These are phyloP conservation scores for Liriodendron chinense DNA, from an alignment of 164 flowering plant species.

Conservation along the genomic window DNA sequence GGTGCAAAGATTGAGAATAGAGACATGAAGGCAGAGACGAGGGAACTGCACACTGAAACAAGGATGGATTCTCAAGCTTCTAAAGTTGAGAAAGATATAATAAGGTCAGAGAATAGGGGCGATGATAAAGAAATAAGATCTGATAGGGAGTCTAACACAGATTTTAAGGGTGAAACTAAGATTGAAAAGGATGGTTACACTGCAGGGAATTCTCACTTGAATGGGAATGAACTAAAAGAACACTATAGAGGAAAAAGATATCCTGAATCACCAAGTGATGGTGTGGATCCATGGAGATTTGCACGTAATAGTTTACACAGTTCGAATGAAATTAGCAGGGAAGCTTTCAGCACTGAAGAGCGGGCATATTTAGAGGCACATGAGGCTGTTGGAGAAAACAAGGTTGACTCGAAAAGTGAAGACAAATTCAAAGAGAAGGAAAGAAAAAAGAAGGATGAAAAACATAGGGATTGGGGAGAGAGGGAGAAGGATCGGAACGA, in stretches of 20 bases:
- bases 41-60: conserved; percentile 41
- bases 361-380: conserved; percentile 42
- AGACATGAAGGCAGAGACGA: conserved; percentile 41
- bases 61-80: conserved; percentile 45
- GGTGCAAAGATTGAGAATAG: conserved; percentile 53
- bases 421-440: conserved; percentile 83
- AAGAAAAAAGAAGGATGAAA: conserved; percentile 74
- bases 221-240: conserved; percentile 54
- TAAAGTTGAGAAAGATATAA: conserved; percentile 48
- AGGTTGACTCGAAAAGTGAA: conserved; percentile 61
- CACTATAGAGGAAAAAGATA: conserved; percentile 54
- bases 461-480: conserved; percentile 74
- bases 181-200: conserved; percentile 42
- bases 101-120: conserved; percentile 38
- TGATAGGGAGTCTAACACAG: conserved; percentile 48
- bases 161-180: conserved; percentile 49
- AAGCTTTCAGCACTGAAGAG: conserved; percentile 32
- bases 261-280: conserved; percentile 41
- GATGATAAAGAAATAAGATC: conserved; percentile 55
- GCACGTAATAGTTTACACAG: conserved; percentile 37
- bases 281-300: conserved; percentile 41
- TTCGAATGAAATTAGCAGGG: conserved; percentile 46
- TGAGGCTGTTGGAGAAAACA: conserved; percentile 77
- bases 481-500: conserved; percentile 75
- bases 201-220: conserved; percentile 30